Evolutionary conservation across 176 grass and related monocot genomes (phyloP), one percentile per base, ranked within the genome.

Genomic region (Oropetium thomaeum): DNA sequence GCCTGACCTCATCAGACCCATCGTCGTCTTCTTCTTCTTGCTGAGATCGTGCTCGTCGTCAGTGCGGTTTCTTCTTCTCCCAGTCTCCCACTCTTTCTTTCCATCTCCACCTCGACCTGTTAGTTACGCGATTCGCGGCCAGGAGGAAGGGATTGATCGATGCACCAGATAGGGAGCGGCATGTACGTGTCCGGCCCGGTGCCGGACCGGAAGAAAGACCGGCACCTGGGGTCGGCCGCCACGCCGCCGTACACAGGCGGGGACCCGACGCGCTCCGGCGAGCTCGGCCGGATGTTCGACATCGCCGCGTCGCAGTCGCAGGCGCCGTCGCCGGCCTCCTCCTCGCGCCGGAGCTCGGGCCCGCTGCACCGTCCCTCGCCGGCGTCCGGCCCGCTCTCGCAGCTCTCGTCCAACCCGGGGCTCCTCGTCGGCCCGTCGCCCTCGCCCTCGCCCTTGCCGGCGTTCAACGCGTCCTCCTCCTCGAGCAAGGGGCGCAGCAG

Each of bases 231-330:
- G 15, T 86, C 91, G 7, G 65, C 40, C 51, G 75, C 86, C 74
- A 88, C 90, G 70, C 82, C 74, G 59, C 91, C 91, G 33, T 98
- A 94, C 86, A 98, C 90, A 8, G 95, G 95, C 58, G 95, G 95
- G 3, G 91, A 98, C 77, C 72, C 86, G 10, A 37, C 70, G 31
- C 81, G 84, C 29, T 94, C 95, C 1, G 95, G 91, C 2, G 95
- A 98, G 62, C 81, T 94, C 4, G 95, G 86, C 17, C 89, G 92
- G 58, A 97, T 97, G 95, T 97, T 97, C 67, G 90, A 97, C 64
- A 85, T 97, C 81, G 15, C 74, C 37, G 53, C 52, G 27, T 25
- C 53, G 27, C 65, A 30, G 31, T 44, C 75, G 39, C 69, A 72
- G 52, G 75, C 63, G 48, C 15, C 74, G 39, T 74, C 85, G 2